phyloP scores from a whole-genome alignment of 192 early-diverging fungal species.

The Kappamyces sp. region DNA sequence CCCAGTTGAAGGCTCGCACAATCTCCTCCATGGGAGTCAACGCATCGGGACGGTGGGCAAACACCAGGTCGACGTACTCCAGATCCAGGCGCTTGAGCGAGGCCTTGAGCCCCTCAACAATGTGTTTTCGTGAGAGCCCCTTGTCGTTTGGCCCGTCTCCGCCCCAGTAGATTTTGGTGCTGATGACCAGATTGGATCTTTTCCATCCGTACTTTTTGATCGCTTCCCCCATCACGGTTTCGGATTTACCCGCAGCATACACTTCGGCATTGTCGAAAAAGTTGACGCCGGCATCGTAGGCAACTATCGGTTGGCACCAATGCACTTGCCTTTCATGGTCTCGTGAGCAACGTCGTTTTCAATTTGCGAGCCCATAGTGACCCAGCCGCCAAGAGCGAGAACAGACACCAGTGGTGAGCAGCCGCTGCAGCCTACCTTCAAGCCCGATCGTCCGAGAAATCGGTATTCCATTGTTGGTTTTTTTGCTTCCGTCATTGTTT shows the following conservation, averaged over 20 bases:
- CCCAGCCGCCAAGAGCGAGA: constrained; percentile 62
- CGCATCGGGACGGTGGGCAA: constrained; percentile 72
- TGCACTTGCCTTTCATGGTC: not conserved
- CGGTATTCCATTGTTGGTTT: constrained; percentile 68
- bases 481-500: too few relatives aligned
- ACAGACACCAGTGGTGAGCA: constrained; percentile 24
- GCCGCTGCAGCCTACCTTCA: constrained; percentile 47
- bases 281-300: constrained; percentile 67
- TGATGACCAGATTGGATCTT: constrained; percentile 69
- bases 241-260: constrained; percentile 63
- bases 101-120: constrained; percentile 71
- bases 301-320: not conserved
- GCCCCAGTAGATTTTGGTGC: constrained; percentile 62
- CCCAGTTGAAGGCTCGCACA: constrained; percentile 77
- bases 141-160: constrained; percentile 54
- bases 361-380: constrained; percentile 64
- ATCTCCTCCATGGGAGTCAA: constrained; percentile 80
- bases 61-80: constrained; percentile 67
- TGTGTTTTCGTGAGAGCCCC: constrained; percentile 79
- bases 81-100: constrained; percentile 65
- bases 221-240: constrained; percentile 70
- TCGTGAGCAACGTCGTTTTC: constrained; percentile 14
- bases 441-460: constrained; percentile 67
- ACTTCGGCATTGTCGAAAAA: constrained; percentile 58
- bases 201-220: constrained; percentile 68